Evolutionary conservation across 139 green algal species (phyloP).

Genomic region (Zygnema circumcarinatum): DNA sequence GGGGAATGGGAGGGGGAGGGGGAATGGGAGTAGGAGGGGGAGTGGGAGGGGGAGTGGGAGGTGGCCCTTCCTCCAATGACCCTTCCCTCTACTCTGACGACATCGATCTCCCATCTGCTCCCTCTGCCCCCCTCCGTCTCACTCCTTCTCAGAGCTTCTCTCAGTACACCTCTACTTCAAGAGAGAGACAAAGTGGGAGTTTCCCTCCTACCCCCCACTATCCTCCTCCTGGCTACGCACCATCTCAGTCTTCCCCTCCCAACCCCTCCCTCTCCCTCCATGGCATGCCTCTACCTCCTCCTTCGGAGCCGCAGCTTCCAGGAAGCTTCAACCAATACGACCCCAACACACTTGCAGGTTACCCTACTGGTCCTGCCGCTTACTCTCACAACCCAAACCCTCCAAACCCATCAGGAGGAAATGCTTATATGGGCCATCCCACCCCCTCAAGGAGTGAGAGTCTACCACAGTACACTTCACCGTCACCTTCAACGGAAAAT

Average conservation of each 20-base stretch:
- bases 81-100: not conserved
- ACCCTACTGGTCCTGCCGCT: not conserved
- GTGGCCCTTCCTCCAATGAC: no score
- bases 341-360: not conserved
- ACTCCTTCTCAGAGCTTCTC: not conserved
- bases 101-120: not conserved
- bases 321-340: not conserved
- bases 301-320: not conserved
- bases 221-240: no score
- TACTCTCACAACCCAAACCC: not conserved
- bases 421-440: not conserved
- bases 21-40: no score
- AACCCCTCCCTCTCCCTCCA: no score
- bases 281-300: no score
- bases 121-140: not conserved
- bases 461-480: not conserved
- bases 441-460: not conserved
- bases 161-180: not conserved
- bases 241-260: no score
- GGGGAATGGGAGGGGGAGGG: no score
- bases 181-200: not conserved
- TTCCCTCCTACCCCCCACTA: no score
- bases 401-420: no score
- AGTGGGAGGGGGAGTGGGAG: no score
- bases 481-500: no score